Base-by-base conservation (phyloP, 208 protist genomes). In the Tetramitus jugosus region DNA sequence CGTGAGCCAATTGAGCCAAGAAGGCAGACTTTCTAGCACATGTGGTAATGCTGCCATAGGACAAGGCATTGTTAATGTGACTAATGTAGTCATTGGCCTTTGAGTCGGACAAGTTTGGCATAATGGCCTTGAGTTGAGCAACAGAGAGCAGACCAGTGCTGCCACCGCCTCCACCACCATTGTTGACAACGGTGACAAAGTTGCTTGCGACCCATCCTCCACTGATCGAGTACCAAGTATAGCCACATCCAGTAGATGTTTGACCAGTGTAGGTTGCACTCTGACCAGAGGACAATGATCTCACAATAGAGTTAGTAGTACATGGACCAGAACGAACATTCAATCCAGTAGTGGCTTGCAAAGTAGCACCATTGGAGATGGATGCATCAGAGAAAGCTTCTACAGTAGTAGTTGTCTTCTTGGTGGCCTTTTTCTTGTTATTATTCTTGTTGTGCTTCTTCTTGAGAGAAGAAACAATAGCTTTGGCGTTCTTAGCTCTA, bases 1-100 rank as follows among this genome's bases (percentile, higher is more conserved):
- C 79, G 64, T 81, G 79, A 46, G 37, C 45, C 13, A 72, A n/a
- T 77, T 81, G 79, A 39, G 79, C 74, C 14, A 71, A 35, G 65
- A 71, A 71, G 8, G 65, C 65, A 49, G n/a, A 23, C n/a, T 71
- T 42, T 42, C 65, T 42, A 13, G n/a, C 29, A 49, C 39, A 49
- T 29, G 65, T 71, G 39, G 43, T 71, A 31, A 71, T 71, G 20
- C 10, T 49, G 13, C 23, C 65, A 35, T 29, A 3, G 4, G 6
- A 33, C 65, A 71, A 35, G 20, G 65, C 65, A n/a, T n/a, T n/a
- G n/a, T n/a, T n/a, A n/a, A n/a, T n/a, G n/a, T n/a, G n/a, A n/a
- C n/a, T n/a, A n/a, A n/a, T n/a, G n/a, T n/a, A n/a, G n/a, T n/a
- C n/a, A n/a, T n/a, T n/a, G n/a, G n/a, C n/a, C n/a, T n/a, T n/a